phyloP scores from a whole-genome alignment of 495 filamentous ascomycete species.

The Annulohypoxylon maeteangense region DNA sequence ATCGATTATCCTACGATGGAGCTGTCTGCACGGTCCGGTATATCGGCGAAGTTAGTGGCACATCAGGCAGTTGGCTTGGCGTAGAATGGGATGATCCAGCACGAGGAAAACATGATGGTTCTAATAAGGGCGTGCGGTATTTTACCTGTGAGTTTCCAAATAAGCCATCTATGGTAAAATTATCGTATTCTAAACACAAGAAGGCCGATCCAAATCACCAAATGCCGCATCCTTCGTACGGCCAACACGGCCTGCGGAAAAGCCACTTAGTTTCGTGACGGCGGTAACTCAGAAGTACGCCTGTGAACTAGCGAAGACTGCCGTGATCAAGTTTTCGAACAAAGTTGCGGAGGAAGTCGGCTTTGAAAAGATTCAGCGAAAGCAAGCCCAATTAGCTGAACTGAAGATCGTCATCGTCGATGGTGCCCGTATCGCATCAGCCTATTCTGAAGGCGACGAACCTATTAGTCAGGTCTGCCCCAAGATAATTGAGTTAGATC shows the following conservation, averaged over 20 bases:
- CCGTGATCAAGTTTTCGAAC: slow-evolving; percentile 74
- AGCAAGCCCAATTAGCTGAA: slow-evolving; percentile 80
- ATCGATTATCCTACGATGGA: slow-evolving; percentile 80
- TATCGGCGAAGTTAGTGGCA: slow-evolving; percentile 78
- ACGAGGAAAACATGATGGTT: slow-evolving; percentile 90
- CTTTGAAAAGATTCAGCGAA: slow-evolving; percentile 88
- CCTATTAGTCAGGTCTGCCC: slow-evolving; percentile 63
- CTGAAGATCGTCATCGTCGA: slow-evolving; percentile 86
- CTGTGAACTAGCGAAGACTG: slow-evolving; percentile 57
- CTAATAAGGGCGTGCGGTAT: slow-evolving; percentile 79
- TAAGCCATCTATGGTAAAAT: not conserved
- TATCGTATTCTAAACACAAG: slow-evolving; percentile 8
- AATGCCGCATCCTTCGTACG: slow-evolving; percentile 88
- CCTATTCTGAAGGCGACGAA: slow-evolving; percentile 45
- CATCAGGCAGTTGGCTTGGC: slow-evolving; percentile 85
- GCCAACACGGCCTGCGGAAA: slow-evolving; percentile 74
- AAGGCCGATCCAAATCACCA: slow-evolving; percentile 72
- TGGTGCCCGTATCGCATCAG: slow-evolving; percentile 68
- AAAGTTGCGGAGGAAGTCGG: slow-evolving; percentile 96
- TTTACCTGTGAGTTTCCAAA: slow-evolving; percentile 74
- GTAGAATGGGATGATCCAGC: slow-evolving; percentile 94
- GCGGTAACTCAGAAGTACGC: slow-evolving; percentile 87
- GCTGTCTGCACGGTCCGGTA: slow-evolving; percentile 86
- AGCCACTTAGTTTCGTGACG: slow-evolving; percentile 75
- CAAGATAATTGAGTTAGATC: slow-evolving; percentile 81